phyloP scores from a whole-genome alignment of 179 eudicot genomes.

The Sideroxylon spinosum region DNA sequence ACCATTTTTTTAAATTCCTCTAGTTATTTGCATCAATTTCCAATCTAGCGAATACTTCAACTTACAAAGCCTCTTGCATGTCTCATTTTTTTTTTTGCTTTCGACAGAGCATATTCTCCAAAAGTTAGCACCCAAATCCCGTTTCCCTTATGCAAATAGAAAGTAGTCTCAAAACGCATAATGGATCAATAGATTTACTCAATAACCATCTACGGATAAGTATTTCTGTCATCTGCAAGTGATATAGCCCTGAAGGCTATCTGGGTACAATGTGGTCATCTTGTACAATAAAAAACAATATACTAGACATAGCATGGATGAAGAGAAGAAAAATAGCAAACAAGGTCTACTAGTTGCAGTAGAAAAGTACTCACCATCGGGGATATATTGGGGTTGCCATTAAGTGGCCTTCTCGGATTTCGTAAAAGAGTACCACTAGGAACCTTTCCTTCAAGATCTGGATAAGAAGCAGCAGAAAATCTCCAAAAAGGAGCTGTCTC shows the following conservation, averaged over 20 bases:
- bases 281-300: background rate
- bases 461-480: constrained; percentile 87
- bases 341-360: background rate
- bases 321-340: background rate
- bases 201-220: background rate
- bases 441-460: constrained; percentile 53
- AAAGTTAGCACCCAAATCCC: background rate
- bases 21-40: background rate
- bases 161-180: background rate
- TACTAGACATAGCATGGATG: background rate
- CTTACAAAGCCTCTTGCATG: no score
- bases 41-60: background rate
- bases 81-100: background rate
- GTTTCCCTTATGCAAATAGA: background rate
- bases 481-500: constrained; percentile 92
- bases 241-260: background rate
- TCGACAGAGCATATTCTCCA: background rate
- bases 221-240: background rate
- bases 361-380: constrained; percentile 12
- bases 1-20: background rate
- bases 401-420: constrained; percentile 31
- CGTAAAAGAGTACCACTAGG: constrained; percentile 26
- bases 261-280: background rate
- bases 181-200: background rate
- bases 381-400: constrained; percentile 20